Conservation (phyloP, 2,329 filamentous ascomycete genomes). For the Chaetomium sp. region DNA sequence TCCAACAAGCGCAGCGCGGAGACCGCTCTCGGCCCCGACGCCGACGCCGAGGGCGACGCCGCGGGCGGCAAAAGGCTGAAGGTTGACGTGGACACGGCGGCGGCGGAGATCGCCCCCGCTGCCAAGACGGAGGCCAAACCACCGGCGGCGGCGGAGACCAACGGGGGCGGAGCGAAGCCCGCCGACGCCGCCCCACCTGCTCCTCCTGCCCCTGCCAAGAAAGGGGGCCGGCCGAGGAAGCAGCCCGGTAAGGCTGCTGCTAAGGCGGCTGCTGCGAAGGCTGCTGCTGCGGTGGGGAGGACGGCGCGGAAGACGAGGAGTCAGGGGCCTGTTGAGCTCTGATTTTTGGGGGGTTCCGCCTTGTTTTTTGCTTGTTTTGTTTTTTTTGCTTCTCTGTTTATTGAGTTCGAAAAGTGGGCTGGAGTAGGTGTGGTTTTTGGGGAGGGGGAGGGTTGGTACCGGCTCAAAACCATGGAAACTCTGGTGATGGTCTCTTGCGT, state of each 20-base stretch:
- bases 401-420: not conserved
- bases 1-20: slow-evolving; percentile 19
- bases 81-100: not conserved
- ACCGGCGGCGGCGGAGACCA: not conserved
- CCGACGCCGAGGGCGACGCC: not conserved
- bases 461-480: slow-evolving; percentile 1
- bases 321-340: slow-evolving; percentile 34
- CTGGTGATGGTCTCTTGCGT: not conserved
- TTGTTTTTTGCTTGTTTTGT: not conserved
- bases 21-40: slow-evolving; percentile 16
- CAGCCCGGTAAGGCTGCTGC: slow-evolving; percentile 33
- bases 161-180: not conserved
- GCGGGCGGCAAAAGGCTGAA: slow-evolving; percentile 19
- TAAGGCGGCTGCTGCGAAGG: not conserved
- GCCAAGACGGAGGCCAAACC: slow-evolving; percentile 1
- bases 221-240: slow-evolving; percentile 43
- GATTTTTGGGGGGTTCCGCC: not conserved
- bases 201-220: slow-evolving; percentile 33
- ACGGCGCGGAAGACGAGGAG: slow-evolving; percentile 36
- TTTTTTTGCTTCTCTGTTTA: not conserved
- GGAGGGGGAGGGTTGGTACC: not conserved
- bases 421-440: not conserved
- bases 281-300: slow-evolving; percentile 25
- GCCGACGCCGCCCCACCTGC: not conserved
- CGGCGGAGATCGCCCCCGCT: not conserved